Conservation (phyloP, 257 asterid genomes). For the Buddleja alternifolia region DNA sequence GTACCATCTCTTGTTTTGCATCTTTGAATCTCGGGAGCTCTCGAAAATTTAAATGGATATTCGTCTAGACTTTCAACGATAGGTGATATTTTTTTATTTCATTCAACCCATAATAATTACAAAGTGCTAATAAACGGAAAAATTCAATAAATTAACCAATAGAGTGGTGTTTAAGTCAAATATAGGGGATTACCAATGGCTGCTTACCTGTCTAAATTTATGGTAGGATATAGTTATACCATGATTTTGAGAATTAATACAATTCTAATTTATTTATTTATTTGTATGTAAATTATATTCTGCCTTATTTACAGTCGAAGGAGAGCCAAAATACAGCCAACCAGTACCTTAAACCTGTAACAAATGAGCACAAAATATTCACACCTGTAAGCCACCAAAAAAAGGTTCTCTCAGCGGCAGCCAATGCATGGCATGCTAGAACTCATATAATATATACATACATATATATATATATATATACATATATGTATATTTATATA, state of each 20-base stretch:
- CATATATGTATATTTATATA: neutral
- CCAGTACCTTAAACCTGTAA: conserved; percentile 37
- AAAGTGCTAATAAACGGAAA: neutral
- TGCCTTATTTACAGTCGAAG: neutral
- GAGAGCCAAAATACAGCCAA: conserved; percentile 23
- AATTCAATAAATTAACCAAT: neutral
- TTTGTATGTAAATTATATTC: neutral
- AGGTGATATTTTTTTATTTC: neutral
- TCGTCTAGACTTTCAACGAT: neutral
- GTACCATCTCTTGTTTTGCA: no score
- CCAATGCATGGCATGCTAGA: conserved; percentile 39
- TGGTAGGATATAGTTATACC: no score
- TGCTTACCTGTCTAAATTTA: conserved; percentile 13
- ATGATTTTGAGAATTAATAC: no score
- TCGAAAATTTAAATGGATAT: neutral
- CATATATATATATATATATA: neutral
- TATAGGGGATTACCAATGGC: conserved; percentile 27
- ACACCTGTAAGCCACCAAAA: conserved; percentile 41
- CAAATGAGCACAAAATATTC: conserved; percentile 27
- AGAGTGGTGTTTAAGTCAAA: conserved; percentile 40
- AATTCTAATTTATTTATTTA: no score
- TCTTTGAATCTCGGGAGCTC: no score
- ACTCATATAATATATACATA: neutral
- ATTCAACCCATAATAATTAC: neutral
- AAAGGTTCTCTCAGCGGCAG: conserved; percentile 21